These are phyloP conservation scores for Nakataea oryzae DNA, from an alignment of 2,329 filamentous ascomycete species.

Conservation along the genomic window DNA sequence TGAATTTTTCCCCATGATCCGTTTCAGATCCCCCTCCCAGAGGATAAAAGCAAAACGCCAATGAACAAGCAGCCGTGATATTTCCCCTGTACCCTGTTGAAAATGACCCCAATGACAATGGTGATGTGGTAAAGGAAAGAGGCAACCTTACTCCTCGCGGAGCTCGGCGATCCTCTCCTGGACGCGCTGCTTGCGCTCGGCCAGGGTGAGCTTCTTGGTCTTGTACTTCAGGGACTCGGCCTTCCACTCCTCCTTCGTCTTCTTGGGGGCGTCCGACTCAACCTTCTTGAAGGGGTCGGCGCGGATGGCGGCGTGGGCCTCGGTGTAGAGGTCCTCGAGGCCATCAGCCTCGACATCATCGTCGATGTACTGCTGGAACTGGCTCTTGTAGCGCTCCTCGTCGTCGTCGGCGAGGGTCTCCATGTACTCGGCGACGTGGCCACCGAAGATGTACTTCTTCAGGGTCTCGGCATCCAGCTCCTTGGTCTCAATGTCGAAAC, in stretches of 20 bases:
- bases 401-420: constrained; percentile 98
- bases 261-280: constrained; percentile 66
- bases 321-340: constrained; percentile 90
- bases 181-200: constrained; percentile 72
- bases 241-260: constrained; percentile 97
- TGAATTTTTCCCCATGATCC: background rate
- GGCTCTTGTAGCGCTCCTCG: constrained; percentile 98
- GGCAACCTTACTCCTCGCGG: constrained; percentile 35
- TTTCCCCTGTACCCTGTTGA: background rate
- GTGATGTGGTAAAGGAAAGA: constrained; percentile 6
- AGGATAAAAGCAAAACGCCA: background rate
- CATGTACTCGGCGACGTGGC: constrained; percentile 99
- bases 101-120: background rate
- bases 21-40: background rate
- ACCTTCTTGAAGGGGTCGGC: constrained; percentile 97
- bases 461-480: constrained; percentile 95
- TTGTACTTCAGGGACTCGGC: constrained; percentile 86
- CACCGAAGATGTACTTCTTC: constrained; percentile 98
- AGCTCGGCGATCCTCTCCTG: constrained; percentile 87
- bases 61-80: constrained; percentile 3
- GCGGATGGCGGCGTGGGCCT: constrained; percentile 93
- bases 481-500: constrained; percentile 94
- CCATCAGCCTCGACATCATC: constrained; percentile 93
- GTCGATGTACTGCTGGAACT: constrained; percentile 97
- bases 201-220: constrained; percentile 67